Percentiles rank a stretch among this genome's conserved stretches.
Evolutionary conservation across 2,329 filamentous ascomycete genomes (phyloP).

Genomic region (Malbranchea zuffiana): DNA sequence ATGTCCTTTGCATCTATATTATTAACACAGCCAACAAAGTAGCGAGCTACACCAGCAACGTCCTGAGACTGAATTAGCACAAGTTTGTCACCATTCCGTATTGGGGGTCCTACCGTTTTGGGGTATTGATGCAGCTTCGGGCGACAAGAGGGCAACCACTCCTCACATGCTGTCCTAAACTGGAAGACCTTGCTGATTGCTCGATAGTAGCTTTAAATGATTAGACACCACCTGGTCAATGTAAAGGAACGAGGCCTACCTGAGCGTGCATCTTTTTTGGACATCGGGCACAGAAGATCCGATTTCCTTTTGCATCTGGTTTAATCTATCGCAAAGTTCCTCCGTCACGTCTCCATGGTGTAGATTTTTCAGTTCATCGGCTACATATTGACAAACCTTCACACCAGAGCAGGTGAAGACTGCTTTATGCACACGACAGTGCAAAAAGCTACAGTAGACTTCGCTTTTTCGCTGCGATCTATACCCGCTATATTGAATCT

Average conservation of each 20-base stretch:
- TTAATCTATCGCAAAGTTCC: neutral
- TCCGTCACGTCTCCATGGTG: neutral
- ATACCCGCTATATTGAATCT: neutral
- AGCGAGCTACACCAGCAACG: neutral
- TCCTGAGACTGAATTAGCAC: neutral
- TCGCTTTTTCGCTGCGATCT: neutral
- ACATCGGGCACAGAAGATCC: neutral
- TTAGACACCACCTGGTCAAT: neutral
- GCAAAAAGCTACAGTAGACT: neutral
- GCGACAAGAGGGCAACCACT: neutral
- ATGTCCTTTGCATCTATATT: neutral
- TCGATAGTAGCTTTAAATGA: neutral
- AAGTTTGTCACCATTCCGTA: neutral
- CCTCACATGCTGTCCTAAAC: neutral
- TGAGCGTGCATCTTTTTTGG: neutral
- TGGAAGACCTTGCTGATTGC: neutral
- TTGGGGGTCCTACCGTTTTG: no score
- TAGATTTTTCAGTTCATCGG: neutral
- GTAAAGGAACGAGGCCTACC: neutral
- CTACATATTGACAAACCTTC: neutral
- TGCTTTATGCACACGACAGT: neutral
- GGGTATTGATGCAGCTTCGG: neutral
- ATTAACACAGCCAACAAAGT: neutral
- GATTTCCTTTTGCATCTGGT: neutral
- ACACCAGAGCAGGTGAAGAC: neutral